Base-by-base conservation (phyloP, 768 basidiomycete genomes). In the Aureoboletus auriporus region DNA sequence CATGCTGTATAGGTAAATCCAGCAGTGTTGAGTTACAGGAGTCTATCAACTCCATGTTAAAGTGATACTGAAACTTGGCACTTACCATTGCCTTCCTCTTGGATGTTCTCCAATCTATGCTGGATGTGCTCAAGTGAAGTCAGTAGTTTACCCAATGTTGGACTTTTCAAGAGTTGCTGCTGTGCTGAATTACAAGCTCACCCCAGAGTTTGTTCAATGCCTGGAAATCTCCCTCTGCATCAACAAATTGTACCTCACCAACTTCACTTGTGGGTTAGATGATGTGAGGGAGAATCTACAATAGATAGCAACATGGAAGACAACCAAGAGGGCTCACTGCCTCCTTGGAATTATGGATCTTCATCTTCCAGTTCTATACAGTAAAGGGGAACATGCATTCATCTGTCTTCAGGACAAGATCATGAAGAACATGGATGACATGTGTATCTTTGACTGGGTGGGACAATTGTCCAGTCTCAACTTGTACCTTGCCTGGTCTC, bases 21-120 rank as follows among this genome's bases (percentile, higher is more conserved):
- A 67, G 63, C 40, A 66, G 59, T 16, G 61, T 58, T 9, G 65
- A 67, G 38, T 51, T 66, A 3, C 58, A 63, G 13, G 65, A 67
- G 33, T 59, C 67, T 44, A 61, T 67, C 37, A 55, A 57, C n/a
- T 60, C 59, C 42, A 67, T 68, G 67, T 68, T 68, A 17, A 54
- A 20, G 13, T 67, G 66, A 66, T 68, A 66, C 28, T 51, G 63
- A 26, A 58, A 61, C 30, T 64, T 65, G 0, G 47, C 53, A 2
- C 45, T 68, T 29, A 69, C 67, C n/a, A 50, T 66, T 20, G 56
- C 61, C n/a, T 61, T 66, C 44, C 53, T 67, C 7, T 13, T 38
- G 23, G 63, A 64, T 11, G 59, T 64, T 29, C 47, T 47, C 30
- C 36, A 49, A 5, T 34, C 51, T 14, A 53, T 48, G 1, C 28